Conservation (phyloP, 1,139 yeast genomes). For the Yamadazyma diddensiae region DNA sequence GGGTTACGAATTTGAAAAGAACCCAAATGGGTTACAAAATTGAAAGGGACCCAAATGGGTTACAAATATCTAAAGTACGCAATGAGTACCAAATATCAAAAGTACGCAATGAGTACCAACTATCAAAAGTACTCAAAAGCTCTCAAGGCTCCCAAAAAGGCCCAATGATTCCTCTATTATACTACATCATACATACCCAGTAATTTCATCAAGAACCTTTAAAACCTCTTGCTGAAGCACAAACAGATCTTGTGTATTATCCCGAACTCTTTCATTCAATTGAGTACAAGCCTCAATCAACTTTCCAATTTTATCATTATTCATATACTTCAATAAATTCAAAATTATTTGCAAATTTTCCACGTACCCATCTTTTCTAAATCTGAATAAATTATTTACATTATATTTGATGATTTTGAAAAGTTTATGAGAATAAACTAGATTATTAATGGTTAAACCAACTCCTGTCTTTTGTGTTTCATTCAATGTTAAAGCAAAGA, state of each 20-base stretch:
- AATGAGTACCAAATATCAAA: no score
- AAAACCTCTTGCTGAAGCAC: not conserved
- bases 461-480: slow-evolving; percentile 12
- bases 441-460: slow-evolving; percentile 16
- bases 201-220: not conserved
- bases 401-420: slow-evolving; percentile 35
- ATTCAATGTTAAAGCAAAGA: slow-evolving; percentile 34
- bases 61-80: no score
- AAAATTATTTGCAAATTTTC: slow-evolving; percentile 30
- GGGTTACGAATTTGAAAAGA: no score
- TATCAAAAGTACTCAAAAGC: no score
- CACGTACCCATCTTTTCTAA: slow-evolving; percentile 21
- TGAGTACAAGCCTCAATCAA: slow-evolving; percentile 6
- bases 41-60: no score
- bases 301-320: slow-evolving; percentile 3
- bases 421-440: slow-evolving; percentile 35
- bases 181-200: not conserved
- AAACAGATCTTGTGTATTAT: not conserved
- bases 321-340: slow-evolving; percentile 20
- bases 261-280: slow-evolving; percentile 5
- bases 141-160: no score
- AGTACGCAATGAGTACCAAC: no score
- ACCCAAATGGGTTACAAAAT: no score
- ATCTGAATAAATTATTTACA: slow-evolving; percentile 17
- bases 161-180: not conserved